Evolutionary conservation across 345 rosid species (phyloP).

Genomic region (Pugionium cornutum): DNA sequence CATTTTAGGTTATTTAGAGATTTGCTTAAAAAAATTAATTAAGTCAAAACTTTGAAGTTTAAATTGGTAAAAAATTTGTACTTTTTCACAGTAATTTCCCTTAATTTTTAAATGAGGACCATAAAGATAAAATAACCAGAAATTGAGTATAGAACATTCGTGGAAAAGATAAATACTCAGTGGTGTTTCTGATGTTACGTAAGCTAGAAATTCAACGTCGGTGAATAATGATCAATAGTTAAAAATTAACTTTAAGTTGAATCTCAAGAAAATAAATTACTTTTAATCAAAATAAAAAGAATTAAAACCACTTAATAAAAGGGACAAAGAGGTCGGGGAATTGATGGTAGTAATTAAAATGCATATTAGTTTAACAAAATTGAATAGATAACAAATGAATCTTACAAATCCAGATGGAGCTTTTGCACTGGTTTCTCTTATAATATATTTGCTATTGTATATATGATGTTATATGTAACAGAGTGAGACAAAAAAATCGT

Average conservation of each 20-base stretch:
- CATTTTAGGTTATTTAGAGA: too few species aligned
- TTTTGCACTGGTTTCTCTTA: constrained; percentile 22
- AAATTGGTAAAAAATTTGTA: too few species aligned
- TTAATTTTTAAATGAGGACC: neutral
- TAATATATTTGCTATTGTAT: constrained; percentile 16
- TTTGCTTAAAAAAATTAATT: too few species aligned
- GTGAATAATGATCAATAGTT: constrained; percentile 31
- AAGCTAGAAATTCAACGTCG: neutral
- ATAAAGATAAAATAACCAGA: constrained; percentile 10
- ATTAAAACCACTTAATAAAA: neutral
- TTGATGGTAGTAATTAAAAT: constrained; percentile 35
- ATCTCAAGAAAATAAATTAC: constrained; percentile 21
- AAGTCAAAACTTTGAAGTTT: too few species aligned
- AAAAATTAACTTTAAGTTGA: constrained; percentile 4
- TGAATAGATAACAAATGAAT: constrained; percentile 21
- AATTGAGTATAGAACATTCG: constrained; percentile 1
- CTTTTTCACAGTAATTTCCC: too few species aligned
- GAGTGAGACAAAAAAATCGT: constrained; percentile 39
- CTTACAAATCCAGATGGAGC: constrained; percentile 31
- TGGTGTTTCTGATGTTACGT: constrained; percentile 19
- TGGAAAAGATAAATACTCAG: constrained; percentile 5
- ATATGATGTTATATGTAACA: constrained; percentile 21
- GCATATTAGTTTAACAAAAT: constrained; percentile 18
- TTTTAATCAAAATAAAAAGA: constrained; percentile 12
- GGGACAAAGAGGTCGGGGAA: constrained; percentile 22